Base-by-base conservation (phyloP, 2,329 filamentous ascomycete genomes). In the Fusarium avenaceum region DNA sequence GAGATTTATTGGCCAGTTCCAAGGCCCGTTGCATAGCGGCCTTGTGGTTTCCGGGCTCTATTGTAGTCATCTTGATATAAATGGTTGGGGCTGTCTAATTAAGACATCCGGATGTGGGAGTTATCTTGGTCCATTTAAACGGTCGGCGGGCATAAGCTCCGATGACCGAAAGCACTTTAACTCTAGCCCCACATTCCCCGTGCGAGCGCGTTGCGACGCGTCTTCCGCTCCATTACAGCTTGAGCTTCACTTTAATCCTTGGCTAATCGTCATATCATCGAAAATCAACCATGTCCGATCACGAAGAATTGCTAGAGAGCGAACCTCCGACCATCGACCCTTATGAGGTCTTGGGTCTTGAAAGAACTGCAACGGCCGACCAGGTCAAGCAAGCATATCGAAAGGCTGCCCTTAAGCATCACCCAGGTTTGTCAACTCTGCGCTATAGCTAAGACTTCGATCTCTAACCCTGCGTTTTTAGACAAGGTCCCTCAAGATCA, bases 321-420 rank as follows among this genome's bases (percentile, higher is more conserved):
- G 85, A 88, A 38, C 90, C 88, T 2, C 91, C 92, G 0, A 75
- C 75, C 19, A 88, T 91, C 43, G 83, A 92, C 72, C 95, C 96
- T 0, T 99, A 99, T 76, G 87, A 90, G 72, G 87, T 95, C 54
- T 88, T 99, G 10, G 87, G 84, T 22, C 79, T 99, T 40, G 85
- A 90, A 38, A 87, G 88, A 63, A 83, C 87, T 52, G 94, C 94
- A 15, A 92, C 91, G 0, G 81, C 89, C 40, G 89, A 93, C 65
- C 88, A 97, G 74, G 87, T 99, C 81, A 97, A 96, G 78, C 89
- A 88, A 19, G 93, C 95, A 19, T 99, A 99, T 82, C 92, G 93
- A 76, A 97, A 96, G 78, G 89, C 91, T 50, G 96, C 96, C 5
- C 84, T 99, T 61, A 94, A 89, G 78, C 87, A 94, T 73, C 96